Base-by-base conservation (phyloP, 306 rosid genomes). In the Pyrus communis region DNA sequence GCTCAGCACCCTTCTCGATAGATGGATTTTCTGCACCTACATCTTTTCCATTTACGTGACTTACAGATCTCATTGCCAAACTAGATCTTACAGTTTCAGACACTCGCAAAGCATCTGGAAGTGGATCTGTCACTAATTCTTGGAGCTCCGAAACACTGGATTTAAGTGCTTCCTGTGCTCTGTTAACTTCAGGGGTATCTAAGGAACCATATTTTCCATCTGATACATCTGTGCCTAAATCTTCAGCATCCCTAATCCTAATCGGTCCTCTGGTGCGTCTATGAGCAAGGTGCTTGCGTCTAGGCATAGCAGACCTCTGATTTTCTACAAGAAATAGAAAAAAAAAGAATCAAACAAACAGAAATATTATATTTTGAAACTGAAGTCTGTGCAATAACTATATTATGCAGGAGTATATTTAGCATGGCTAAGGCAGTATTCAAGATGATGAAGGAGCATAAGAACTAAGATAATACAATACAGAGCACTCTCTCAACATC, bases 81-180 rank as follows among this genome's bases (percentile, higher is more conserved):
- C 87, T 64, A 4, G 88, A 75, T 75, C 84, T 74, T 71, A 88
- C 49, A 55, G 71, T 75, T 60, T 87, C 92, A 30, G 97, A 81
- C 22, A 31, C 33, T 11, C 23, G 86, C 70, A 95, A 77, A 11
- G 91, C 90, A 67, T 79, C 87, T 3, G 96, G 93, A 83, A 95
- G 97, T 71, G 97, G 97, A 78, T 95, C 97, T 8, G 73, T 86
- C 69, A 92, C 93, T 79, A 72, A 76, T 27, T 85, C 85, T 68
- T 68, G 79, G 72, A 92, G 65, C 82, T 89, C 96, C 72, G 67
- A 67, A 72, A 82, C 73, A 84, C 99, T 92, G 46, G 81, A 83
- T 80, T 51, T 85, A 40, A 95, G 90, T 70, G 96, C 89, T 78
- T 92, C 87, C 67, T 54, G 89, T n/a, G 81, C 84, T 77, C 73